Percentiles rank a stretch among this genome's conserved stretches.
These are phyloP conservation scores for Chloranthus sessilifolius DNA, from an alignment of 164 flowering plant species.

Conservation along the genomic window DNA sequence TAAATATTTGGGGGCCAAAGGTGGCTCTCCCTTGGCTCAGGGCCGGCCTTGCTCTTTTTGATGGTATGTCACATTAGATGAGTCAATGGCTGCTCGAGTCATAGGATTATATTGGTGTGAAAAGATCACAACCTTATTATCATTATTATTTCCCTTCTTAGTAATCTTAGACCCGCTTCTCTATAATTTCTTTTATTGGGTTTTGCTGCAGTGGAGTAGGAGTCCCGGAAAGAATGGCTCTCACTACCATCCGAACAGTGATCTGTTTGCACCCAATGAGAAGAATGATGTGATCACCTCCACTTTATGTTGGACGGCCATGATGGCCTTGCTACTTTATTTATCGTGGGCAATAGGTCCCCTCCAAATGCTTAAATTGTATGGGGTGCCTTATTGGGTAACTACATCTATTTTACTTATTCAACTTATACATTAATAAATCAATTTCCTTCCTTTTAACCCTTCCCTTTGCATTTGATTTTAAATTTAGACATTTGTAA, in stretches of 20 bases:
- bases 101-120: too few species aligned
- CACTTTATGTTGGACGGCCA: constrained; percentile 50
- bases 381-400: constrained; percentile 62
- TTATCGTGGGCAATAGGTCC: constrained; percentile 48
- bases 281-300: constrained; percentile 55
- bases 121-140: too few species aligned
- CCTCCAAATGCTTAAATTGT: constrained; percentile 49
- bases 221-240: constrained; percentile 75
- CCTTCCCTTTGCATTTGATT: too few species aligned
- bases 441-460: too few species aligned
- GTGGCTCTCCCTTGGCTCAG: too few species aligned
- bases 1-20: too few species aligned
- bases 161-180: too few species aligned
- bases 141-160: too few species aligned
- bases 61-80: too few species aligned
- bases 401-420: background rate
- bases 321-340: constrained; percentile 44
- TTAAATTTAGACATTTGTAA: constrained; percentile 40
- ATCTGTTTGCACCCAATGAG: constrained; percentile 52
- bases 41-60: too few species aligned
- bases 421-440: too few species aligned
- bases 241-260: constrained; percentile 52
- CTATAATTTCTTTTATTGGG: constrained; percentile 1
- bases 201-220: constrained; percentile 43
- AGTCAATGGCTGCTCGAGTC: too few species aligned